Evolutionary conservation across 2,329 filamentous ascomycete species (phyloP), one percentile per base, ranked within the genome.

Genomic region (Fusarium haematococcum): DNA sequence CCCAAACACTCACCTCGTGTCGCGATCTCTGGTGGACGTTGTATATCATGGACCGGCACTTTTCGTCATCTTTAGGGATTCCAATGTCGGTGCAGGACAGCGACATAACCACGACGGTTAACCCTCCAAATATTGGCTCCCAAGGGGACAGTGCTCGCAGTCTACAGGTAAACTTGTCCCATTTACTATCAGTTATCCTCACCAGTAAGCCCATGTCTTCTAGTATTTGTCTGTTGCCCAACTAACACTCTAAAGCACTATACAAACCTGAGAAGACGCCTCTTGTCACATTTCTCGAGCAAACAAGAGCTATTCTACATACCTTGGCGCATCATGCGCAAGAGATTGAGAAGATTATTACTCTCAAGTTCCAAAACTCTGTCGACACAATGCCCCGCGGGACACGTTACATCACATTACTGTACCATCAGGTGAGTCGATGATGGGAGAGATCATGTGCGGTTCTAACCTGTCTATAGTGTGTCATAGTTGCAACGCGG

Each of bases 11-110:
- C 0, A 70, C 74, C 0, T 76, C 78, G 0, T 84, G 82, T 48
- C 81, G 82, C 1, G 80, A 81, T 65, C 71, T 85, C 2, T 86
- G 84, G 84, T 84, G 84, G 83, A 83, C 83, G 0, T 60, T 84
- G 5, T 85, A 85, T 45, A 83, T 83, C 20, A 82, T 84, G 77
- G 83, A 85, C 30, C 78, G 81, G 0, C 81, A 85, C 25, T 82
- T 85, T 39, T 85, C 82, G 0, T 82, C 81, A 1, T 84, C 83
- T 0, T 10, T 85, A 0, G 83, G 84, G 1, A 63, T 84, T 6
- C 83, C 83, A 0, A 83, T 83, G 79, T 80, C 79, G 1, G 80
- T 79, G 0, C 79, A 80, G n/a, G 83, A 85, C 45, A 76, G 76
- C 59, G 83, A 85, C n/a, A 84, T 85, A 18, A 82, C 80, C 11